Evolutionary conservation across 176 grass and related monocot genomes (phyloP), one percentile per base, ranked within the genome.

Genomic region (Hsuehochloa calcarea): DNA sequence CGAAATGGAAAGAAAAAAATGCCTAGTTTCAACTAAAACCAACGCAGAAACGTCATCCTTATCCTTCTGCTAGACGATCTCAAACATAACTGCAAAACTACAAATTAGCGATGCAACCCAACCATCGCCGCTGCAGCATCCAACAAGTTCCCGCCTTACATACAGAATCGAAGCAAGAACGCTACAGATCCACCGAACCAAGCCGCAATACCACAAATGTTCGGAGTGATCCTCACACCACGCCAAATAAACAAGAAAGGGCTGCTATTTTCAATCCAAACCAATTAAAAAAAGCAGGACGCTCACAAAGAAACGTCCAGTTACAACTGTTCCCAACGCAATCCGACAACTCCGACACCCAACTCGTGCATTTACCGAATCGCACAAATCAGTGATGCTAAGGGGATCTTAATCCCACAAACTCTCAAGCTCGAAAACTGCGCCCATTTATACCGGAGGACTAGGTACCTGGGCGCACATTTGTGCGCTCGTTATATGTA

Each of bases 31-130:
- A 34, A 34, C 31, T 34, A 34, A 34, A 34, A 34, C 31, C 31
- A 34, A 34, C 31, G 80, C 38, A 86, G 31, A 60, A 79, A 74
- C 47, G 15, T 43, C 66, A 72, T 78, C 55, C n/a, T n/a, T n/a
- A n/a, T n/a, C n/a, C 11, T 58, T 86, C 73, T 9, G 31, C 25
- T 51, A n/a, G 4, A 3, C 26, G 5, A 7, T 7, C 49, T 13
- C 29, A 34, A 17, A 34, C 23, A 38, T 6, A 61, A 13, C 31
- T 2, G 31, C 16, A 67, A 68, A 38, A 69, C 16, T 29, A 73
- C 26, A 85, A 73, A 45, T 0, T 5, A 56, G 61, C 14, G 49
- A 45, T 10, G 62, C 23, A 34, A 58, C 44, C 37, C 34, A 55
- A 69, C 37, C 17, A 77, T 72, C 1, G 7, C 37, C 7, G 7